Base-by-base conservation (phyloP, 2,329 filamentous ascomycete genomes). In the Penicillium paneum region DNA sequence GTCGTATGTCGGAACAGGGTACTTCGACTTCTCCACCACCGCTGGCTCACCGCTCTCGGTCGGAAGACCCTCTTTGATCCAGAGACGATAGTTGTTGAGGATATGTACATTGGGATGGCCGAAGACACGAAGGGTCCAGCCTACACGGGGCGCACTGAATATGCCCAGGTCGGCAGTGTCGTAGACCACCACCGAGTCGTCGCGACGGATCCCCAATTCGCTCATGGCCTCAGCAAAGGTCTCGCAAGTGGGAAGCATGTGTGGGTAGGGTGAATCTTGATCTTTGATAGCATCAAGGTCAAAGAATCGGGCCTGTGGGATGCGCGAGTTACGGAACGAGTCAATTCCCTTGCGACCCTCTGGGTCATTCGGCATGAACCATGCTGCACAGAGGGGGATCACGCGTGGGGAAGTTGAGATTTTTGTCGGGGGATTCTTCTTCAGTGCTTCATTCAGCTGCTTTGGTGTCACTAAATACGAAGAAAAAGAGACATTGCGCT, bases 81-180 rank as follows among this genome's bases (percentile, higher is more conserved):
- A 99, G n/a, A 89, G 76, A 72, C 87, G 89, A 77, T 97, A 99
- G 77, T 99, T 99, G 78, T 99, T 95, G 52, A 99, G 77, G 17
- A 99, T 76, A 72, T 97, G 91, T 13, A 99, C 93, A 60, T 85
- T 87, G 41, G 85, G 79, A 71, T 99, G 94, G 1, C 94, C 94
- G 72, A 97, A 97, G 32, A 91, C 85, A 67, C 85, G 85, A 61
- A 99, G 79, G 1, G 93, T 99, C 94, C 94, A 99, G 54, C 87
- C 93, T 0, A 96, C 93, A 39, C 94, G 83, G 4, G 94, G 94
- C 1, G 93, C 94, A 64, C 89, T 94, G 76, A 99, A 96, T 56
- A 99, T 92, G 10, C 94, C 94, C 29, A 93, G 78, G 77, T 97
- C 92, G 59, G 90, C 87, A 28, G 86, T 88, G 71, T 99, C 94